Evolutionary conservation across 257 asterid genomes (phyloP).

Genomic region (Coffea canephora): DNA sequence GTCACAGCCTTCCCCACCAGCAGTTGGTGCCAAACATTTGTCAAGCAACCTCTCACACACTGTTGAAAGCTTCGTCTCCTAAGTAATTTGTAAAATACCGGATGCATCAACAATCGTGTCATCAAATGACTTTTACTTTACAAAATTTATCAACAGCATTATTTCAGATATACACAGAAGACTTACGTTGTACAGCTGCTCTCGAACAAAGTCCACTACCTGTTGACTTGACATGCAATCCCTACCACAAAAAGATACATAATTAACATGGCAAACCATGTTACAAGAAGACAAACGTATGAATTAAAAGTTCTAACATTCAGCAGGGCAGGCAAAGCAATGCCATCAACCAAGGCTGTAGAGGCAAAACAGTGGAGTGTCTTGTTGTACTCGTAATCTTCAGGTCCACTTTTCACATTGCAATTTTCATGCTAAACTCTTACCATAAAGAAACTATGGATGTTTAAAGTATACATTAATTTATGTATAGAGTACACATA

Average conservation of each 20-base stretch:
- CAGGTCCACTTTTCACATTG: neutral
- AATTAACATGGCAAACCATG: neutral
- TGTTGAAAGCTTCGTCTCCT: slow-evolving; percentile 77
- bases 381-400: neutral
- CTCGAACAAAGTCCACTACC: slow-evolving; percentile 67
- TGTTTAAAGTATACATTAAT: neutral
- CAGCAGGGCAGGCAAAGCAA: neutral
- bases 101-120: neutral
- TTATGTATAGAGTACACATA: neutral
- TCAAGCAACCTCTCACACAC: slow-evolving; percentile 76
- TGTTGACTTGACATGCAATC: slow-evolving; percentile 95
- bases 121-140: neutral
- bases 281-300: neutral
- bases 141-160: neutral
- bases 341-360: neutral
- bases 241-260: slow-evolving; percentile 42
- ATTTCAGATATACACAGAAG: slow-evolving; percentile 4
- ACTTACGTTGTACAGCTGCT: slow-evolving; percentile 57
- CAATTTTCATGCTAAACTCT: neutral
- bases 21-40: slow-evolving; percentile 77
- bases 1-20: slow-evolving; percentile 91
- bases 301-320: neutral
- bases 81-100: slow-evolving; percentile 20
- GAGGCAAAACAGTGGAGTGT: neutral
- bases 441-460: neutral